Conservation (phyloP, 352 stramenopile species). For the Globisporangium barbulae region DNA sequence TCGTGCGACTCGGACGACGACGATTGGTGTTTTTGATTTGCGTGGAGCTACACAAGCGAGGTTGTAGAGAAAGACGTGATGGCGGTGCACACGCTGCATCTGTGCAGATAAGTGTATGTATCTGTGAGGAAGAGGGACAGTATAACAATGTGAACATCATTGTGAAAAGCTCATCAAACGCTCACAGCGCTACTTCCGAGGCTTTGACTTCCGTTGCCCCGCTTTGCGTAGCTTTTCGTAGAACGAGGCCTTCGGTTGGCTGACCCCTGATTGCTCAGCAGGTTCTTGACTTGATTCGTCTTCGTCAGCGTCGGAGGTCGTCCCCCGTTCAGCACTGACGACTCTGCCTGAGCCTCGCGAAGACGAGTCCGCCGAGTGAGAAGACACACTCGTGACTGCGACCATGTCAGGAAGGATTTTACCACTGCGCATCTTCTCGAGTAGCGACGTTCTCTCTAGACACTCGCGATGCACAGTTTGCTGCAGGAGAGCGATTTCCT, state of each 20-base stretch:
- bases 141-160: background rate
- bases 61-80: background rate
- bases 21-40: conserved; percentile 24
- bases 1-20: conserved; percentile 22
- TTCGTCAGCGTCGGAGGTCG: conserved; percentile 21
- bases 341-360: conserved; percentile 5
- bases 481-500: conserved; percentile 77
- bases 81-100: background rate
- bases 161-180: background rate
- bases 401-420: conserved; percentile 62
- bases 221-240: conserved; percentile 74
- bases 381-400: conserved; percentile 1
- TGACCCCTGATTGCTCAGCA: conserved; percentile 7
- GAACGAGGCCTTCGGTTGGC: conserved; percentile 53
- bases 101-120: too few relatives aligned
- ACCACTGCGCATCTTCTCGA: conserved; percentile 66
- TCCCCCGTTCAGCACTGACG: conserved; percentile 2
- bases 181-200: conserved; percentile 27
- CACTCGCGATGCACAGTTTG: conserved; percentile 83
- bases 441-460: conserved; percentile 70
- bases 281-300: conserved; percentile 17
- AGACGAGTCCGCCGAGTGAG: background rate
- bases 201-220: conserved; percentile 50
- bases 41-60: background rate
- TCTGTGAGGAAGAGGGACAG: too few relatives aligned